A percentile compares a stretch with the other conserved stretches of the same genome.
Evolutionary conservation across 345 rosid species (phyloP).

Genomic region (Melaleuca quinquenervia): DNA sequence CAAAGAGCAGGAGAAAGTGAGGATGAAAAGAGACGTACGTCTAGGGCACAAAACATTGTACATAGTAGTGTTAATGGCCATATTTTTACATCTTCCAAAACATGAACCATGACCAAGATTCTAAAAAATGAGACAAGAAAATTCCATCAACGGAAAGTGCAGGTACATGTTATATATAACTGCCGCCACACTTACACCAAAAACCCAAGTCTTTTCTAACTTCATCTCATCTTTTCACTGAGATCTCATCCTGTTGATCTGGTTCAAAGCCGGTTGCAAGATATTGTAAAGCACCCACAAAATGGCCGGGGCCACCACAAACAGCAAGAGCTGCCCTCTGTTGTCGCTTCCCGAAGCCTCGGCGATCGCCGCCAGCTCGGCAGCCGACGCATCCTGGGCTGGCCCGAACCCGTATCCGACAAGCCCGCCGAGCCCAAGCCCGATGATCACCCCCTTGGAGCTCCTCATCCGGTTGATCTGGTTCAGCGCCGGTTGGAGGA

Average conservation of each 20-base stretch:
- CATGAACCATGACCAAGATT: background rate
- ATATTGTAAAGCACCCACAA: conserved; percentile 94
- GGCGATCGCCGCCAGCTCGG: conserved; percentile 27
- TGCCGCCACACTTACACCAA: background rate
- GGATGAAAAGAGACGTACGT: background rate
- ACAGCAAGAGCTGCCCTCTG: conserved; percentile 72
- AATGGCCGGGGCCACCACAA: conserved; percentile 79
- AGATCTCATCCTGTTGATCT: conserved; percentile 81
- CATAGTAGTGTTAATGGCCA: background rate
- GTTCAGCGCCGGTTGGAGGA: conserved; percentile 87
- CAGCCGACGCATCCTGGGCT: conserved; percentile 44
- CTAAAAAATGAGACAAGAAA: background rate
- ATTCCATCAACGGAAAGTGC: conserved; percentile 21
- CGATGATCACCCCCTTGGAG: conserved; percentile 48
- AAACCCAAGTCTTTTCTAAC: background rate
- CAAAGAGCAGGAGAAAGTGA: background rate
- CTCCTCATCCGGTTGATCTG: conserved; percentile 72
- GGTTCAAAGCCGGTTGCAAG: conserved; percentile 94
- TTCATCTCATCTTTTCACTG: conserved; percentile 3
- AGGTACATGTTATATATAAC: conserved; percentile 10
- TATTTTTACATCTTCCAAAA: background rate
- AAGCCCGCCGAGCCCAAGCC: conserved; percentile 74
- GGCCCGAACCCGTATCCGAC: conserved; percentile 42
- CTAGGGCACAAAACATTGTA: background rate
- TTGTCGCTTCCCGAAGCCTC: conserved; percentile 43